Evolutionary conservation across 257 asterid genomes (phyloP).

Genomic region (Mitragyna speciosa): DNA sequence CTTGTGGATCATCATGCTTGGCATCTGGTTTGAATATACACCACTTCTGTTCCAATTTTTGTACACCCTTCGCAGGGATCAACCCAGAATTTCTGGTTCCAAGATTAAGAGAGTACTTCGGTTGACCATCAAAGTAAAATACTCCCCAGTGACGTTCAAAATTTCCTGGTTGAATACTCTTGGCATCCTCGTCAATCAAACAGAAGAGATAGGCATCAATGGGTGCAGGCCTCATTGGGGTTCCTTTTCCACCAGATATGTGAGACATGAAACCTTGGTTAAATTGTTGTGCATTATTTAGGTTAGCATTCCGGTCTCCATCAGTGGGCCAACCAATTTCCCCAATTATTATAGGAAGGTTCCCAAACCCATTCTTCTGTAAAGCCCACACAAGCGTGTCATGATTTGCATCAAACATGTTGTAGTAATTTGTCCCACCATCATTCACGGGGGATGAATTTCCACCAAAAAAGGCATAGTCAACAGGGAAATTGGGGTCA

Average conservation of each 20-base stretch:
- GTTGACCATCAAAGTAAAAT: constrained; percentile 58
- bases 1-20: constrained; percentile 42
- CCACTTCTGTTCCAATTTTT: constrained; percentile 55
- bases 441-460: constrained; percentile 52
- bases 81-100: constrained; percentile 58
- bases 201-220: constrained; percentile 70
- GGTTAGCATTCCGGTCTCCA: constrained; percentile 65
- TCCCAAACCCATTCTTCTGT: constrained; percentile 61
- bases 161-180: constrained; percentile 77
- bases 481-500: constrained; percentile 68
- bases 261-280: constrained; percentile 76
- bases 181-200: constrained; percentile 73
- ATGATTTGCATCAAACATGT: constrained; percentile 82
- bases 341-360: constrained; percentile 63
- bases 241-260: constrained; percentile 60
- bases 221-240: constrained; percentile 77
- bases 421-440: constrained; percentile 59
- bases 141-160: constrained; percentile 89
- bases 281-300: constrained; percentile 51
- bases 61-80: constrained; percentile 45
- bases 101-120: constrained; percentile 59
- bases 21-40: constrained; percentile 62
- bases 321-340: constrained; percentile 94
- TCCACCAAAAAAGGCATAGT: constrained; percentile 81
- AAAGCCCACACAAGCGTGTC: constrained; percentile 82